Evolutionary conservation across 768 basidiomycete genomes (phyloP), one percentile per base, ranked within the genome.

Genomic region (Boletus huronensis): DNA sequence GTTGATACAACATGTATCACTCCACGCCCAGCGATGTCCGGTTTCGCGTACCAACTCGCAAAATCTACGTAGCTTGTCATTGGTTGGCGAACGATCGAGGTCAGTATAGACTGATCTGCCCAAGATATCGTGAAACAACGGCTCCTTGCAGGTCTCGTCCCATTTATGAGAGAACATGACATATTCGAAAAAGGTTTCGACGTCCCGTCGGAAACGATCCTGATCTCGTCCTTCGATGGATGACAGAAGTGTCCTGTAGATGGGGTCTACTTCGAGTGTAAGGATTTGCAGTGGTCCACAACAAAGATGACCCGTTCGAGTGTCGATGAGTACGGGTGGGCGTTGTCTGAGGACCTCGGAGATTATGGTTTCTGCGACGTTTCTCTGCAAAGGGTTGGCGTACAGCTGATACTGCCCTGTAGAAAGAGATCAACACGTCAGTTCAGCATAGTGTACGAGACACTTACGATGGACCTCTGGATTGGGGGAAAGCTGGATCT

Each of bases 131-230:
- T 45, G 35, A 26, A 55, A 54, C 7, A 5, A 32, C 6, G 51
- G 54, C 28, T 55, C 54, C 11, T 38, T 5, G 51, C 13, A 19
- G 10, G 28, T 31, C 11, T 54, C 51, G 11, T 55, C 35, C 54
- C 54, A 55, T 39, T 53, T 55, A 10, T 55, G 52, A 32, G 54
- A 55, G 29, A 55, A 53, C 54, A 45, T 55, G 42, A 54, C 54
- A 16, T 54, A 55, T n/a, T 54, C 54, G 10, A 55, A 55, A 54
- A 39, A 53, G 3, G 31, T 16, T 29, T 55, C 52, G 35, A 55
- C 51, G 11, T 35, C 40, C 6, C 0, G 34, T 38, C 35, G 28
- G 52, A 55, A 55, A 26, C 3, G 23, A 34, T 32, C 29, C 6
- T 32, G 35, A 21, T 26, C 29, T 17, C 11, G 29, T 32, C 17